Conservation (phyloP, 208 protist species). For the Leishmania mexicana region DNA sequence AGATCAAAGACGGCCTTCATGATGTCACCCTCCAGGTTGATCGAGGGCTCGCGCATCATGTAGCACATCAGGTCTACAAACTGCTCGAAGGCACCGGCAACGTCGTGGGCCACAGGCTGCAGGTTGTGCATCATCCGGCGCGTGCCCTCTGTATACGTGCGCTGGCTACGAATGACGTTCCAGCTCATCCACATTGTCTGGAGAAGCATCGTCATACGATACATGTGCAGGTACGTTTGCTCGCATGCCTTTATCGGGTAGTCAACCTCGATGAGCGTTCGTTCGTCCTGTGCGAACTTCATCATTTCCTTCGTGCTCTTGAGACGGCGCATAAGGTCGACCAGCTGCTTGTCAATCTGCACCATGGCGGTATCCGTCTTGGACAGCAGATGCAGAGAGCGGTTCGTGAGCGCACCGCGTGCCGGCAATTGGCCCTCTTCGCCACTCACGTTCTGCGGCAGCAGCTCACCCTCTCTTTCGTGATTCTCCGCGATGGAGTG, state of each 20-base stretch:
- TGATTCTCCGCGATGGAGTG: background rate
- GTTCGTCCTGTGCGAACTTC: slow-evolving; percentile 79
- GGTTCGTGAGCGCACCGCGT: slow-evolving; percentile 38
- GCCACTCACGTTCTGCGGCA: background rate
- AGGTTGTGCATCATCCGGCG: slow-evolving; percentile 64
- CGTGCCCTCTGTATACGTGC: slow-evolving; percentile 45
- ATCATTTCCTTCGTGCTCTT: slow-evolving; percentile 77
- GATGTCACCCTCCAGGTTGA: slow-evolving; percentile 74
- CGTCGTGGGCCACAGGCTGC: slow-evolving; percentile 65
- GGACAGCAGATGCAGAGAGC: slow-evolving; percentile 51
- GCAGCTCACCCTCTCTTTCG: slow-evolving; percentile 4
- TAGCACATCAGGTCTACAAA: slow-evolving; percentile 74
- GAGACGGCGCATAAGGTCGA: slow-evolving; percentile 58
- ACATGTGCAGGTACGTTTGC: slow-evolving; percentile 63
- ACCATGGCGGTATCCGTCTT: slow-evolving; percentile 50
- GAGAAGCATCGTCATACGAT: slow-evolving; percentile 79
- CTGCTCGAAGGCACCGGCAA: slow-evolving; percentile 57
- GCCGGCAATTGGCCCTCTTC: background rate
- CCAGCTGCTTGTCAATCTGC: slow-evolving; percentile 48
- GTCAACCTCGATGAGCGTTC: slow-evolving; percentile 60
- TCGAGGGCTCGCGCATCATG: slow-evolving; percentile 61
- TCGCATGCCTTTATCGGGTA: slow-evolving; percentile 82
- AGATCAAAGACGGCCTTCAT: slow-evolving; percentile 76
- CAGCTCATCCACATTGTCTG: slow-evolving; percentile 88
- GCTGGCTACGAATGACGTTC: slow-evolving; percentile 79